Conservation (phyloP, 2,329 filamentous ascomycete genomes). For the Aspergillus neoniger region DNA sequence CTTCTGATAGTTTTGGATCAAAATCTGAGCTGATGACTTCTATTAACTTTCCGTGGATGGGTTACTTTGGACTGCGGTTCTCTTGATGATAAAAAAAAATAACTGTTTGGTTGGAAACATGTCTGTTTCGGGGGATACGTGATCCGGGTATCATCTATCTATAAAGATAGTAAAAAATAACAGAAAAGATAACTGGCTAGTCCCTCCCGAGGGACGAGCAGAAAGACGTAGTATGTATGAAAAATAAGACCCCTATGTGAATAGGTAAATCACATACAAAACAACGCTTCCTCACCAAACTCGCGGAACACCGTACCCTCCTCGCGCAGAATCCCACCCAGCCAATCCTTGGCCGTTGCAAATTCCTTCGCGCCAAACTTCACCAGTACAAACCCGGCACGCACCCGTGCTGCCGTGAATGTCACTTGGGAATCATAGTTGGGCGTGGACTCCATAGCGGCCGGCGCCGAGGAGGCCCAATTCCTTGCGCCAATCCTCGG, state of each 20-base stretch:
- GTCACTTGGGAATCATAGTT: constrained; percentile 57
- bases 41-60: not conserved
- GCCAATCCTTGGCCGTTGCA: constrained; percentile 78
- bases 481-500: constrained; percentile 82
- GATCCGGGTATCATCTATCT: not conserved
- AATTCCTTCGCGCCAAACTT: constrained; percentile 85
- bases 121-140: not conserved
- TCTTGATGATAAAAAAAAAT: not conserved
- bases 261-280: constrained; percentile 61
- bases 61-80: not conserved
- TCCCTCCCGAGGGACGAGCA: not conserved
- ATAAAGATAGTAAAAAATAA: not conserved
- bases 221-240: not conserved
- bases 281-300: constrained; percentile 79
- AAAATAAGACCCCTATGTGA: not conserved
- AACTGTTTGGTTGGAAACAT: not conserved
- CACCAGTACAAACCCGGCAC: constrained; percentile 77
- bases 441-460: constrained; percentile 37
- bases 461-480: constrained; percentile 52
- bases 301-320: constrained; percentile 70
- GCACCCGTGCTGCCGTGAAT: constrained; percentile 79
- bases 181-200: not conserved
- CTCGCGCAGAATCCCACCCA: constrained; percentile 70
- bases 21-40: too few relatives aligned
- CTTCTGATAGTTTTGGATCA: too few relatives aligned